Percentiles rank a stretch among this genome's conserved stretches.
Conservation (phyloP, 1,139 yeast species). For the Geotrichum australiense region DNA sequence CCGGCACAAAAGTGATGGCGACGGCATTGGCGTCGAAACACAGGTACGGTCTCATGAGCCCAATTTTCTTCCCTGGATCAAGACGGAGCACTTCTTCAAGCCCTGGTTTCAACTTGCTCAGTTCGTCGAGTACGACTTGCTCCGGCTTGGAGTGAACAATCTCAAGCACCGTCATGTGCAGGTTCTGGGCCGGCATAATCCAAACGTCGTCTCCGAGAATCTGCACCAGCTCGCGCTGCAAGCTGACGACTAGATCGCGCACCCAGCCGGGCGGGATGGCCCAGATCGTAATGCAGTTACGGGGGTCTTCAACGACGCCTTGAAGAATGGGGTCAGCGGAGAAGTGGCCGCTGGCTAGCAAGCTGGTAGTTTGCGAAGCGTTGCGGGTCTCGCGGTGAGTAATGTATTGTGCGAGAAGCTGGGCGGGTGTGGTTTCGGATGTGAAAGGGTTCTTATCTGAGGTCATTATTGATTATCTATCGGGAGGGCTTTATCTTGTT, state of each 20-base stretch:
- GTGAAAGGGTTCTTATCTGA: too few relatives aligned
- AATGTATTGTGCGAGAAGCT: too few relatives aligned
- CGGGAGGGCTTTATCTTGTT: too few relatives aligned
- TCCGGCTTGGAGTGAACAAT: conserved; percentile 22
- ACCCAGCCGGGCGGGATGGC: conserved; percentile 24
- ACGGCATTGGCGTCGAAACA: conserved; percentile 25
- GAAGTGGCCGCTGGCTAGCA: too few relatives aligned
- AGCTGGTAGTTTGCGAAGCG: too few relatives aligned
- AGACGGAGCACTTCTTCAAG: conserved; percentile 14
- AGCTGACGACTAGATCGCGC: conserved; percentile 17
- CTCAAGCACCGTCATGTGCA: conserved; percentile 26
- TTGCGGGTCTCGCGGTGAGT: too few relatives aligned
- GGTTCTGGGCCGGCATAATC: conserved; percentile 24
- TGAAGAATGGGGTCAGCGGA: conserved; percentile 22
- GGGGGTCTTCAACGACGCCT: conserved; percentile 21
- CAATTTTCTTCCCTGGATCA: conserved; percentile 12
- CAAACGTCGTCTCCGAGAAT: conserved; percentile 16
- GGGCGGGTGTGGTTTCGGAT: too few relatives aligned
- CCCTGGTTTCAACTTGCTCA: conserved; percentile 10
- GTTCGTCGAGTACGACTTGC: conserved; percentile 10
- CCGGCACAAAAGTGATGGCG: conserved; percentile 26
- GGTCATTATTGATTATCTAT: too few relatives aligned
- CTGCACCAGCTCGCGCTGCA: conserved; percentile 20
- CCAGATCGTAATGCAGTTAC: conserved; percentile 26
- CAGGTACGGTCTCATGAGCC: conserved; percentile 21